Conservation (phyloP, 106 monocot genomes). For the Acorus calamus region DNA sequence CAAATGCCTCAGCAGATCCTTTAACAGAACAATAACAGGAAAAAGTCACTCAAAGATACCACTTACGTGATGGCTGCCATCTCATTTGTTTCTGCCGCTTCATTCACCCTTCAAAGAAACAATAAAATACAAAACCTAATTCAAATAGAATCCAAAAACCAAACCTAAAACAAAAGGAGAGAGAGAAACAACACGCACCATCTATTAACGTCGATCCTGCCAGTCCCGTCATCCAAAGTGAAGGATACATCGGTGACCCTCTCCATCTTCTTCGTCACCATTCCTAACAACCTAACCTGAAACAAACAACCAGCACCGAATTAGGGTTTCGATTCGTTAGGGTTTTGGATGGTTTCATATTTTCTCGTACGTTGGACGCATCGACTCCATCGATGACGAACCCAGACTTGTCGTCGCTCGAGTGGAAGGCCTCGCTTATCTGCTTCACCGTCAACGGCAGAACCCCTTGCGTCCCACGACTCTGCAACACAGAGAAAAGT, state of each 20-base stretch:
- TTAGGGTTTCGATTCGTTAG: not conserved
- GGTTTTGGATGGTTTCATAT: not conserved
- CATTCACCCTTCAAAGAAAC: conserved; percentile 39
- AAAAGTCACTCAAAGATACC: not conserved
- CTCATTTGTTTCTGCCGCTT: conserved; percentile 49
- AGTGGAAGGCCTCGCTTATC: conserved; percentile 59
- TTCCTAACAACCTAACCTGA: conserved; percentile 57
- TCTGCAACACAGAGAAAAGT: conserved; percentile 17
- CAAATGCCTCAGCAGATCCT: too few species aligned
- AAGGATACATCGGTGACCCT: conserved; percentile 62
- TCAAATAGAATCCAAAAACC: not conserved
- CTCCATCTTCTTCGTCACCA: conserved; percentile 62
- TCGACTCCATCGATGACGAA: conserved; percentile 69
- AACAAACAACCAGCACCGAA: not conserved
- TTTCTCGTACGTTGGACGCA: conserved; percentile 36
- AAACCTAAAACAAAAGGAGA: not conserved
- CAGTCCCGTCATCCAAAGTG: conserved; percentile 75
- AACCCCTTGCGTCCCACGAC: conserved; percentile 31
- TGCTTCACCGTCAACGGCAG: conserved; percentile 88
- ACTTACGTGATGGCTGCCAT: conserved; percentile 41
- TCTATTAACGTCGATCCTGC: conserved; percentile 49
- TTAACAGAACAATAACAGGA: too few species aligned
- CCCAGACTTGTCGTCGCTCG: conserved; percentile 64
- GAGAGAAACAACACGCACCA: conserved; percentile 30
- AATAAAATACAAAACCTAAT: not conserved